Percentiles rank a stretch among this genome's conserved stretches.
Conservation (phyloP, 306 rosid species). For the Begonia fuchsioides region DNA sequence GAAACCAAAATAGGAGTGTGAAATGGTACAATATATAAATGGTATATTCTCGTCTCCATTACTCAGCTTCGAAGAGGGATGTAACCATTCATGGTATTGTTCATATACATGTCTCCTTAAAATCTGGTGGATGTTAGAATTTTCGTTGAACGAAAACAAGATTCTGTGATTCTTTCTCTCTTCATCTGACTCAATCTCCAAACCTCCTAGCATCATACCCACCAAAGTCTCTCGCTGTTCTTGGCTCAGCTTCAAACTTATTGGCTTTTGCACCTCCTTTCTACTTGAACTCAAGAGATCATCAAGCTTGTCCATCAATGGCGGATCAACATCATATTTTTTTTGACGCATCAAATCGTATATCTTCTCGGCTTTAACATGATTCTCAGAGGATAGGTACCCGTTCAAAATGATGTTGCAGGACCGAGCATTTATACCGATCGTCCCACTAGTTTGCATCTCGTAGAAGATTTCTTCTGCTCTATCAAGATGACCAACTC, state of each 20-base stretch:
- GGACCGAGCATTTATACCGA: constrained; percentile 61
- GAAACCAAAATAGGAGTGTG: constrained; percentile 63
- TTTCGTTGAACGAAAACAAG: constrained; percentile 47
- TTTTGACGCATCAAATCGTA: constrained; percentile 67
- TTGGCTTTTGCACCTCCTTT: constrained; percentile 36
- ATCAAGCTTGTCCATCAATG: constrained; percentile 61
- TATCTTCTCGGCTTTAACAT: constrained; percentile 59
- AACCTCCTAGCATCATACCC: constrained; percentile 78
- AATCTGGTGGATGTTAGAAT: constrained; percentile 27
- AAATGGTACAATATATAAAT: constrained; percentile 39
- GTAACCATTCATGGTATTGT: constrained; percentile 77
- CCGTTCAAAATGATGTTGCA: constrained; percentile 78
- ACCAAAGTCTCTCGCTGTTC: constrained; percentile 79
- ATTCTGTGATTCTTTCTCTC: constrained; percentile 48
- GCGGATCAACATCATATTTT: constrained; percentile 49
- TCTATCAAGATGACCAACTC: constrained; percentile 48
- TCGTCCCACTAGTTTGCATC: constrained; percentile 35
- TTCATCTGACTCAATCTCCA: constrained; percentile 67
- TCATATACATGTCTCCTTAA: constrained; percentile 53
- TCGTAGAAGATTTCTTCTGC: constrained; percentile 56
- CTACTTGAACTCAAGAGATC: constrained; percentile 57
- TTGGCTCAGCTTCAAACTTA: constrained; percentile 58
- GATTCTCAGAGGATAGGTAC: constrained; percentile 46
- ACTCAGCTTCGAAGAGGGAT: constrained; percentile 51
- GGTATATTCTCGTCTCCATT: constrained; percentile 41